Base-by-base conservation (phyloP, 306 rosid species). In the Adenanthera pavonina region DNA sequence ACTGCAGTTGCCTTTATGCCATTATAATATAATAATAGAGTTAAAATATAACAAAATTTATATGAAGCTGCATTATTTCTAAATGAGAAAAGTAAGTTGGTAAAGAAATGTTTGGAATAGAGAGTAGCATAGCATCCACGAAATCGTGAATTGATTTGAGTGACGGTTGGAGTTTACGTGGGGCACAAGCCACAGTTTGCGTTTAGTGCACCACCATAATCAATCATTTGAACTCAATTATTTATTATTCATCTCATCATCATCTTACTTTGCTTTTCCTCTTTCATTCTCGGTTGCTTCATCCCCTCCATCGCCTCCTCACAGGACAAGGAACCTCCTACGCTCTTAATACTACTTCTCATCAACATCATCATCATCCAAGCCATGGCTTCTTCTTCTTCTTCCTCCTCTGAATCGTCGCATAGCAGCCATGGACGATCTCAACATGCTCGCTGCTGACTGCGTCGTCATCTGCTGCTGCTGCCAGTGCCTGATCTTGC, bases 401-500 rank as follows among this genome's bases (percentile, higher is more conserved):
- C 64, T 25, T 65, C 72, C 8, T 67, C 72, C 15, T 67, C 72
- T 38, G 47, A 65, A 35, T 65, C 30, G 2, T 9, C 51, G 5
- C 10, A 30, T 17, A n/a, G 9, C 52, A 2, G 10, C 16, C 16
- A 95, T 95, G 98, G 98, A 95, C 84, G 98, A 95, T 40, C 51
- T 51, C 57, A 89, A 89, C 84, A 69, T 72, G 70, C 84, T 92
- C 2, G 91, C 87, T 0, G 94, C 97, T 0, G 97, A 92, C 78
- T 95, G 97, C 73, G 84, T 92, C 10, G 97, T 91, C 47, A 72
- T 95, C 60, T 92, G 89, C 10, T 92, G 98, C 69, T 92, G 97
- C 90, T 91, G 98, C 85, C 97, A 95, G 53, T 91, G 97, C 94
- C 73, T 95, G 87, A 64, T 90, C 48, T 76, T 95, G 34, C 97